Evolutionary conservation across 75 land plant species (phyloP).

Genomic region (Pinus taeda): DNA sequence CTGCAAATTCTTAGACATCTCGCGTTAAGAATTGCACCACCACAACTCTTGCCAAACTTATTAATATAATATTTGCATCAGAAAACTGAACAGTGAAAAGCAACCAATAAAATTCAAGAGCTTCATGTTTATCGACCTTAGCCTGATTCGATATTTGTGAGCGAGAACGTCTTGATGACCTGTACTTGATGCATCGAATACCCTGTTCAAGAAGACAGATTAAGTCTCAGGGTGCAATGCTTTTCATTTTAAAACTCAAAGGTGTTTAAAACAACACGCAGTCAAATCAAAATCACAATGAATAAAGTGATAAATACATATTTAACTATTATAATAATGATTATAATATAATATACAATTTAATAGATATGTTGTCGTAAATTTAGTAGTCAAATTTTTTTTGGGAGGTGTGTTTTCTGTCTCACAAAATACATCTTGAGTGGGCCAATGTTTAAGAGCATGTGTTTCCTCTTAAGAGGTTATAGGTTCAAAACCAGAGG

Average conservation of each 20-base stretch:
- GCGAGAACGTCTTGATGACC: constrained; percentile 55
- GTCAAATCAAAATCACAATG: background rate
- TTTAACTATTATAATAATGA: too few relatives aligned
- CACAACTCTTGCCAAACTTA: background rate
- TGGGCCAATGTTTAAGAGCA: too few relatives aligned
- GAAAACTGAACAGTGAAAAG: background rate
- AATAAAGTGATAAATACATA: too few relatives aligned
- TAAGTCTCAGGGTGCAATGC: background rate
- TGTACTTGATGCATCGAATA: constrained; percentile 33
- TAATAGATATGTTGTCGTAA: too few relatives aligned
- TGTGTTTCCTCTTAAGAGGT: too few relatives aligned
- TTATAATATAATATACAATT: too few relatives aligned
- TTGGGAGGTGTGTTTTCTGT: too few relatives aligned
- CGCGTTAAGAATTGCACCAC: background rate
- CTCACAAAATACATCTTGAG: too few relatives aligned
- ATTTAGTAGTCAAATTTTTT: too few relatives aligned
- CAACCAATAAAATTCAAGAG: background rate
- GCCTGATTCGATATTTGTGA: constrained; percentile 62
- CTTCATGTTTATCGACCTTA: constrained; percentile 41
- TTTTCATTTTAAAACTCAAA: background rate
- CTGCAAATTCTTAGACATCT: constrained; percentile 24
- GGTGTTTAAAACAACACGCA: background rate
- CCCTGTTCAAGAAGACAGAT: constrained; percentile 33
- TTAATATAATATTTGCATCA: background rate
- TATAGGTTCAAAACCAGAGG: too few relatives aligned